These are phyloP conservation scores for Verruconis gallopava DNA, from an alignment of 2,329 filamentous ascomycete genomes.

Conservation along the genomic window DNA sequence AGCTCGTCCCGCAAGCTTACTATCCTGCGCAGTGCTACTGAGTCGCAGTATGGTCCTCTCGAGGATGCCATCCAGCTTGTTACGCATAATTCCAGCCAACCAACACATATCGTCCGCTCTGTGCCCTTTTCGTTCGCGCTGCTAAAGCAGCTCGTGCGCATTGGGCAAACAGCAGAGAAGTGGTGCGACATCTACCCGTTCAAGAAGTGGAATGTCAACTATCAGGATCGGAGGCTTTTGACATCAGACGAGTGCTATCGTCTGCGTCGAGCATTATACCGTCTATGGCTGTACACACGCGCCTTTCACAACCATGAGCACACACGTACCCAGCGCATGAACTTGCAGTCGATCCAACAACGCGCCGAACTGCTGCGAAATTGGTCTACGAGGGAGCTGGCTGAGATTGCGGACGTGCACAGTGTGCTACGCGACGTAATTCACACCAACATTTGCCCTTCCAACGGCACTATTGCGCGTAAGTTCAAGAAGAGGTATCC, in stretches of 20 bases:
- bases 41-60: conserved; percentile 45
- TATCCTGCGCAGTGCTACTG: conserved; percentile 40
- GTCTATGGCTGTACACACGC: conserved; percentile 46
- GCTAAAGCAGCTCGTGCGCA: conserved; percentile 40
- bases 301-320: conserved; percentile 44
- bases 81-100: conserved; percentile 47
- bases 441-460: conserved; percentile 46
- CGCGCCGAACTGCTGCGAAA: conserved; percentile 46
- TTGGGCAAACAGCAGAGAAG: conserved; percentile 41
- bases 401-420: conserved; percentile 47
- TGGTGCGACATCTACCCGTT: conserved; percentile 50
- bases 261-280: conserved; percentile 45
- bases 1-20: conserved; percentile 39
- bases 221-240: conserved; percentile 41
- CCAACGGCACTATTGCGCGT: conserved; percentile 45
- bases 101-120: conserved; percentile 39
- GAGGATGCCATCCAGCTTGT: conserved; percentile 46
- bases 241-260: conserved; percentile 35
- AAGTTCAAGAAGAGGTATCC: conserved; percentile 46
- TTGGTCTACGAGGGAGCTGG: conserved; percentile 42
- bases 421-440: conserved; percentile 42
- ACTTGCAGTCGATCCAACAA: conserved; percentile 34
- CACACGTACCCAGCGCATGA: conserved; percentile 36
- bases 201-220: conserved; percentile 50
- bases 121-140: conserved; percentile 43